These are phyloP conservation scores for Aspergillus viridinutans DNA, from an alignment of 2,329 filamentous ascomycete genomes.

Conservation along the genomic window DNA sequence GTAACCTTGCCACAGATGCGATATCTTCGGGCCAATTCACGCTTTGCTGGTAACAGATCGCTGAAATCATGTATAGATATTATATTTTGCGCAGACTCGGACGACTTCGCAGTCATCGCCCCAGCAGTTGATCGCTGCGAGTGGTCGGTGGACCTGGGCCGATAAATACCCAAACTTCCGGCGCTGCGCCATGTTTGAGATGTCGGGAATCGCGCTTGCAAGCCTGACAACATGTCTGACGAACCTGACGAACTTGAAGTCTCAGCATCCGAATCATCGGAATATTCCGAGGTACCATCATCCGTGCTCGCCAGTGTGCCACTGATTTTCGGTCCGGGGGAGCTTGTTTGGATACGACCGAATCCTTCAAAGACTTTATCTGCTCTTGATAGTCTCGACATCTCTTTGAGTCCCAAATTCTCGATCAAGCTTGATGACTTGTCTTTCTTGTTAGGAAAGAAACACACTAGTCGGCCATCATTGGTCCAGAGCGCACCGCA, in stretches of 20 bases:
- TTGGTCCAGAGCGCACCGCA: conserved; percentile 56
- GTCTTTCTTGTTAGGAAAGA: conserved; percentile 52
- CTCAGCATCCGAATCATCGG: conserved; percentile 54
- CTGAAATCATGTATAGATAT: conserved; percentile 70
- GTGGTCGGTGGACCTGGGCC: conserved; percentile 46
- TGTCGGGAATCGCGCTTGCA: conserved; percentile 47
- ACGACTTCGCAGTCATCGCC: conserved; percentile 48
- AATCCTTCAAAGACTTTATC: conserved; percentile 61
- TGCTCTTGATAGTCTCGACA: conserved; percentile 44
- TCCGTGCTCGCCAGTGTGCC: conserved; percentile 42
- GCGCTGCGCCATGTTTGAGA: conserved; percentile 49
- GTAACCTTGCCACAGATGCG: conserved; percentile 76
- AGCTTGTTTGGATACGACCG: conserved; percentile 53
- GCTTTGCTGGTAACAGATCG: conserved; percentile 71
- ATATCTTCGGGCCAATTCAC: conserved; percentile 72
- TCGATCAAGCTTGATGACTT: conserved; percentile 49
- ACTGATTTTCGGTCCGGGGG: conserved; percentile 43
- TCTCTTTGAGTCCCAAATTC: conserved; percentile 45
- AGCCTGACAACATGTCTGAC: conserved; percentile 40
- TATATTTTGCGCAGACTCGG: conserved; percentile 58
- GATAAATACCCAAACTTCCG: conserved; percentile 53
- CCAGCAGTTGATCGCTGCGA: conserved; percentile 53
- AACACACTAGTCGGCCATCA: conserved; percentile 55
- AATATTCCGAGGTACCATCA: conserved; percentile 43
- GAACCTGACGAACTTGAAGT: conserved; percentile 52